Base-by-base conservation (phyloP, 495 filamentous ascomycete genomes). In the Aspergillus heteromorphus region DNA sequence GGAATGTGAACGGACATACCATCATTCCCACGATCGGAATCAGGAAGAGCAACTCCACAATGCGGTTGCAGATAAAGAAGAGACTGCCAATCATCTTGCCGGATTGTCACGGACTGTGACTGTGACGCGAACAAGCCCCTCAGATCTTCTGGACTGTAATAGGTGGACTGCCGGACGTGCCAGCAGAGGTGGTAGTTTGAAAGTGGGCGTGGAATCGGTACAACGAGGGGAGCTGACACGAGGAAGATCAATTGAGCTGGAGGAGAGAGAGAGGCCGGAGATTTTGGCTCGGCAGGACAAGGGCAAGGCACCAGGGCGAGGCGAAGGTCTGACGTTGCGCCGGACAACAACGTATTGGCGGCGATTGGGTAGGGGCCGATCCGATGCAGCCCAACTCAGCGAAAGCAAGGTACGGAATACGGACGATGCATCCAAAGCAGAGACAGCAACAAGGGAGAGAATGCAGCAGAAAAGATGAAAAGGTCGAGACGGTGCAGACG, bases 11-110 rank as follows among this genome's bases (percentile, higher is more conserved):
- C 23, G 19, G 25, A 64, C 74, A 19, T 67, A 81, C 78, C 64
- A 95, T 80, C 81, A 96, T 92, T 74, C 91, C 91, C 62, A 96
- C 77, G 54, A 85, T 88, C 16, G 91, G 91, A 71, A 93, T 91
- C 78, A 95, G 69, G 40, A 88, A 92, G 72, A 87, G 60, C 73
- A 96, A 87, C 70, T 96, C 80, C 64, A 83, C 70, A 69, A 95
- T 71, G 52, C 91, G 88, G 82, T 87, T 91, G 65, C 86, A 86
- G 76, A 85, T 79, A 81, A 95, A 95, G 69, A 91, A 81, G 51
- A 95, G 66, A 59, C 85, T 87, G 68, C 83, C 86, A 48, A 90
- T 60, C 87, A 92, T 90, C 56, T 71, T 84, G 74, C 2, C 59
- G 62, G 55, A 45, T 56, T 10, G 43, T 50, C 36, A 41, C 48